Percentiles rank a stretch among this genome's conserved stretches.
These are phyloP conservation scores for Colletotrichum sojae DNA, from an alignment of 2,329 filamentous ascomycete species.

Conservation along the genomic window DNA sequence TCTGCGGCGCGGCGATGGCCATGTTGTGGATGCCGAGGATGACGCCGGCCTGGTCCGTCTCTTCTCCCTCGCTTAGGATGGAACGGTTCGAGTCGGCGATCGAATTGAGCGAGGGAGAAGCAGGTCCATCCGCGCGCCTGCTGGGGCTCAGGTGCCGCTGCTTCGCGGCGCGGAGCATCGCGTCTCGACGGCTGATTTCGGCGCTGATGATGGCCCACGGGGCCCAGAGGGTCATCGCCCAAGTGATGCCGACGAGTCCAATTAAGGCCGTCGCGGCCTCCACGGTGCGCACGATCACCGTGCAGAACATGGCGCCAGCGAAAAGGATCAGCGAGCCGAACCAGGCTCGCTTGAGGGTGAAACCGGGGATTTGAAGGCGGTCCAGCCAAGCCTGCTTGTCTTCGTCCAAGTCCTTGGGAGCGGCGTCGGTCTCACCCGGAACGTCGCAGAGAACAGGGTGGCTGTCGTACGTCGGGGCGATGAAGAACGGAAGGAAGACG, in stretches of 20 bases:
- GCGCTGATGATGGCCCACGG: conserved; percentile 96
- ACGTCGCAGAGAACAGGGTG: conserved; percentile 50
- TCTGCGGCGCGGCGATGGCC: conserved; percentile 91
- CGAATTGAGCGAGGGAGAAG: conserved; percentile 32
- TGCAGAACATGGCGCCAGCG: conserved; percentile 83
- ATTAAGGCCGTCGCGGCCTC: conserved; percentile 82
- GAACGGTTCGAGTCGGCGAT: conserved; percentile 33
- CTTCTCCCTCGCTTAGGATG: conserved; percentile 62
- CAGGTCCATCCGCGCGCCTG: conserved; percentile 28
- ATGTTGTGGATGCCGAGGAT: conserved; percentile 97
- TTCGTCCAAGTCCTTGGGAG: conserved; percentile 50
- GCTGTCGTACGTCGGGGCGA: conserved; percentile 82
- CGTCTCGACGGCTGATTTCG: conserved; percentile 88
- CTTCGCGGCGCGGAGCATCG: conserved; percentile 60
- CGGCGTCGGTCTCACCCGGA: conserved; percentile 50
- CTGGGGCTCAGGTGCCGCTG: conserved; percentile 43
- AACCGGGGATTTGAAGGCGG: conserved; percentile 80
- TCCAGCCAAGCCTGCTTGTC: conserved; percentile 64
- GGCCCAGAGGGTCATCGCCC: conserved; percentile 94
- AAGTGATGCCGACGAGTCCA: conserved; percentile 87
- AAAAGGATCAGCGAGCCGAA: conserved; percentile 89
- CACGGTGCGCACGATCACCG: conserved; percentile 82
- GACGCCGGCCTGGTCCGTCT: conserved; percentile 85
- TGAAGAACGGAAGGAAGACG: conserved; percentile 86
- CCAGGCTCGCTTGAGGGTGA: conserved; percentile 93